Base-by-base conservation (phyloP, 2,329 filamentous ascomycete species). In the Phyllosticta ampelicida region DNA sequence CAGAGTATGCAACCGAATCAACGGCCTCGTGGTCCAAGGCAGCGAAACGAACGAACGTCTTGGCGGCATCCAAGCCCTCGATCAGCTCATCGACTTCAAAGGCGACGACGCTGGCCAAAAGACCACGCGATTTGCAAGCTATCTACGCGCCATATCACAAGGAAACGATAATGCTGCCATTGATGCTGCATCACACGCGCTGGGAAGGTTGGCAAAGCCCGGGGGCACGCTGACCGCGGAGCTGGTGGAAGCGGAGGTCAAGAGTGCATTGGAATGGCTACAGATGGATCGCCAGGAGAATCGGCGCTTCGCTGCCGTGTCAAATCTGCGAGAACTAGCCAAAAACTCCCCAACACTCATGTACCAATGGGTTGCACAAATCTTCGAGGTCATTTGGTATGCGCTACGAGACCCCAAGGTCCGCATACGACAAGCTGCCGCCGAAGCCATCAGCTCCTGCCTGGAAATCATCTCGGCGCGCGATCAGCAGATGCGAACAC, bases 311-410 rank as follows among this genome's bases (percentile, higher is more conserved):
- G 92, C 91, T 60, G 91, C 94, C 18, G 92, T 96, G 8, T 81
- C 99, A 21, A 86, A 96, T 29, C 81, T 99, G 57, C 84, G 91
- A 60, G 94, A 99, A 71, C 80, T 99, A 60, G 90, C 91, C 6
- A 85, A 89, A 65, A 95, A 94, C 70, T 95, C 92, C 2, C 92
- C 92, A 3, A 99, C 94, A 0, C 80, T 99, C 58, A 90, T 99
- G 76, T 99, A 96, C 73, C 85, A 88, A 62, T 97, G 95, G 74
- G 91, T 97, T 54, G 86, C 87, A n/a, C 86, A 94, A 68, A 89
- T 99, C 54, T 90, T 99, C 67, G 90, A 96, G 65, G 86, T 95
- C 70, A 90, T 99, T 62, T 97, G 94, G 94, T 87, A 95, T 55
- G 92, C 91, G 26, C 79, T 99, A 59, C 83, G 92, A 61, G 94